Evolutionary conservation across 208 protist genomes (phyloP).

Genomic region (Acanthamoeba royreba): DNA sequence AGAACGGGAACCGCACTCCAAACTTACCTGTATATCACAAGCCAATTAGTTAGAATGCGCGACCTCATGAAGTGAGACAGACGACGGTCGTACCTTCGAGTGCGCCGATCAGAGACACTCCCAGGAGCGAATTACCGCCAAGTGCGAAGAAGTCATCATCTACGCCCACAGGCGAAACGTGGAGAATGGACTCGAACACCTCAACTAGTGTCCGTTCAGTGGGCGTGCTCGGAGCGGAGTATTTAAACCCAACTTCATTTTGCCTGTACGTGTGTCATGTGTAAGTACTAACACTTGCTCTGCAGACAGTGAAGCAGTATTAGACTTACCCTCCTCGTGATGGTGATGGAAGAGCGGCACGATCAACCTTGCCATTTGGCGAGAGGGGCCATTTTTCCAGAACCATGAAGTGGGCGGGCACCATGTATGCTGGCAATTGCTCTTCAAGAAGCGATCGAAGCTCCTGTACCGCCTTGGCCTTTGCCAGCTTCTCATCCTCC

Average conservation of each 20-base stretch:
- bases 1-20: conserved; percentile 17
- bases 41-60: no score
- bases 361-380: conserved; percentile 46
- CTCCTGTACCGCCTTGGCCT: neutral
- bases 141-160: conserved; percentile 53
- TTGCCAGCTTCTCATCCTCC: neutral
- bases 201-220: neutral
- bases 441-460: neutral
- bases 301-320: neutral
- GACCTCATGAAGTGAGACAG: no score
- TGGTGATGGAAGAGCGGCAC: neutral
- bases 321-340: neutral
- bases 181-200: neutral
- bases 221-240: neutral
- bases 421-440: conserved; percentile 48
- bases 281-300: neutral
- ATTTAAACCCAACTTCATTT: neutral
- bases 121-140: conserved; percentile 52
- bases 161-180: neutral
- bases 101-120: conserved; percentile 29
- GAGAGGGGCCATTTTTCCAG: neutral
- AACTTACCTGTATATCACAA: no score
- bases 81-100: neutral
- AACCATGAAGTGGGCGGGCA: conserved; percentile 4
- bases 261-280: neutral